Conservation (phyloP, 2,329 filamentous ascomycete species). For the Dichotomopilus funicola region DNA sequence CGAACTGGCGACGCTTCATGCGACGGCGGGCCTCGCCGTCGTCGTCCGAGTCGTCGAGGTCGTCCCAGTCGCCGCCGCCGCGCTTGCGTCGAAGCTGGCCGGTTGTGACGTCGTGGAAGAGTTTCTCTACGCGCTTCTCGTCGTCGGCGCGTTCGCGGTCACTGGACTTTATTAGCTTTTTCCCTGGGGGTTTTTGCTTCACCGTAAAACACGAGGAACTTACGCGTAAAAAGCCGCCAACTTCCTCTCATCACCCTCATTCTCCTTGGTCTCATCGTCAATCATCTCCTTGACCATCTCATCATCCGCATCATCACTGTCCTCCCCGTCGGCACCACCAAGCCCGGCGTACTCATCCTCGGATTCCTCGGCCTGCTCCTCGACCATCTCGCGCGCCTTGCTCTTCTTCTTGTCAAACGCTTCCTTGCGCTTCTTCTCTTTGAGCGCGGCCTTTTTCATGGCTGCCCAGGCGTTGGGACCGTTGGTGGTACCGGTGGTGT, state of each 20-base stretch:
- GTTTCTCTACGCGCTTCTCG: constrained; percentile 81
- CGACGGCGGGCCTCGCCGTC: constrained; percentile 70
- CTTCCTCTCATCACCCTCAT: constrained; percentile 72
- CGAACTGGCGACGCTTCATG: constrained; percentile 81
- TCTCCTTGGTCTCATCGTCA: constrained; percentile 68
- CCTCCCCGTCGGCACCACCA: constrained; percentile 83
- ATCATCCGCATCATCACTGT: constrained; percentile 65
- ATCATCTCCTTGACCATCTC: constrained; percentile 76
- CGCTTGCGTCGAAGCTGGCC: constrained; percentile 81
- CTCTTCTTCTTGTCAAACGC: constrained; percentile 80
- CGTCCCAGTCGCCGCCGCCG: constrained; percentile 60
- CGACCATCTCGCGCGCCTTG: constrained; percentile 76
- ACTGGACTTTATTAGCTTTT: constrained; percentile 36
- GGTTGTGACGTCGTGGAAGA: constrained; percentile 88
- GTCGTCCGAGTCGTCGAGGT: constrained; percentile 87
- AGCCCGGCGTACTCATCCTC: constrained; percentile 97
- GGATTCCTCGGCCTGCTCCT: constrained; percentile 93
- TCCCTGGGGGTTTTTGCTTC: background rate
- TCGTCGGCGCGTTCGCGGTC: constrained; percentile 74
- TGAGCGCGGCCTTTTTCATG: constrained; percentile 60
- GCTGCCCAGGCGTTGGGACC: constrained; percentile 54
- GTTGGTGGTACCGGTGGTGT: constrained; percentile 24
- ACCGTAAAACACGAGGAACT: constrained; percentile 34
- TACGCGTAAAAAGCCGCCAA: constrained; percentile 85
- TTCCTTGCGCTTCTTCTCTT: constrained; percentile 46